Conservation (phyloP, 1,284 basidiomycete species). For the Boletus smithii region DNA sequence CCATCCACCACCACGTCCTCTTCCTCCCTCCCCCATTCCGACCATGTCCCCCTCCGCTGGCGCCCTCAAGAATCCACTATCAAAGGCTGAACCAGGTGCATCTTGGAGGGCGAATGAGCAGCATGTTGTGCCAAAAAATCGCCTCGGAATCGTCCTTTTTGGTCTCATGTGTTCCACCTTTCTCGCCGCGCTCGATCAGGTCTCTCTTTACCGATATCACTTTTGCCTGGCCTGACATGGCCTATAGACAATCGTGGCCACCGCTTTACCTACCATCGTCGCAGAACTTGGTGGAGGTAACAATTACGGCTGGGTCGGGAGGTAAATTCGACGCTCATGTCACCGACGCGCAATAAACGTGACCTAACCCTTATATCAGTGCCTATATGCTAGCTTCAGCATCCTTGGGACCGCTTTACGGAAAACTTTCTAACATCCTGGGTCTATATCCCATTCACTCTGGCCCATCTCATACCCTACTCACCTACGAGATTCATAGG, state of each 20-base stretch:
- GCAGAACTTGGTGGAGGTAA: slow-evolving; percentile 38
- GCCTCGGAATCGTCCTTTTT: slow-evolving; percentile 49
- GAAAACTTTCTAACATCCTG: slow-evolving; percentile 37
- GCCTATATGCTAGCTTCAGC: slow-evolving; percentile 40
- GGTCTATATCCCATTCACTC: slow-evolving; percentile 12
- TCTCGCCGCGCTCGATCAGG: slow-evolving; percentile 59
- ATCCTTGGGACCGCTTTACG: slow-evolving; percentile 38
- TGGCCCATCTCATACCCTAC: background rate
- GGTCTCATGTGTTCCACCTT: slow-evolving; percentile 57
- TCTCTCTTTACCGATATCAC: slow-evolving; percentile 17
- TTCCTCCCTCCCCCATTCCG: no score
- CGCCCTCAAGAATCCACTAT: slow-evolving; percentile 14
- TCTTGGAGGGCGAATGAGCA: slow-evolving; percentile 53
- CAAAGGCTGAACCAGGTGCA: slow-evolving; percentile 37
- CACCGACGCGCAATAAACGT: background rate
- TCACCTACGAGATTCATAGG: slow-evolving; percentile 18
- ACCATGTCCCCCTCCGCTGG: slow-evolving; percentile 9
- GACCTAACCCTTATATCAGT: slow-evolving; percentile 12
- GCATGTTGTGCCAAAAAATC: slow-evolving; percentile 54
- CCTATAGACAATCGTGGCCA: slow-evolving; percentile 38
- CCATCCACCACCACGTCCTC: background rate
- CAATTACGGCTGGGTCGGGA: slow-evolving; percentile 35
- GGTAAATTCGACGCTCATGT: slow-evolving; percentile 13
- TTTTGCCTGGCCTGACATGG: background rate
- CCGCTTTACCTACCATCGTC: slow-evolving; percentile 38